Base-by-base conservation (phyloP, 352 stramenopile genomes). In the Globisporangium radiosum region DNA sequence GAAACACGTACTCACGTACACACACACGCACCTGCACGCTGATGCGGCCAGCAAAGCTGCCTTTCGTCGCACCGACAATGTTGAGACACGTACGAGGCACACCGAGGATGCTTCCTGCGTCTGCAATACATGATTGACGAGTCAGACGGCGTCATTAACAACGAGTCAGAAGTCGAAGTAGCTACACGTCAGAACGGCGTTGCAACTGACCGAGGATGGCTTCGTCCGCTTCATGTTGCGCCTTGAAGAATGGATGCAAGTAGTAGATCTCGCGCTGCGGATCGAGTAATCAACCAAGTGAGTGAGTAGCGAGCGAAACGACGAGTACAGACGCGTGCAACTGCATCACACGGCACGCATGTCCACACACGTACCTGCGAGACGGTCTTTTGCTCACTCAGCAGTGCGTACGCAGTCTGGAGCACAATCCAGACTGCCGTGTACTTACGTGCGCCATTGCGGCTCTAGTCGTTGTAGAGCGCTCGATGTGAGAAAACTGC, bases 61-160 rank as follows among this genome's bases (percentile, higher is more conserved):
- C 85, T 70, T 92, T 94, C 0, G 83, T 90, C 14, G 81, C 85
- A n/a, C 83, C 83, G 5, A 92, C 72, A 59, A 94, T 92, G 53
- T 94, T 94, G 56, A 94, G 63, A 42, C 70, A 81, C 40, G 69
- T 72, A 19, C 85, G 75, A 43, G 85, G 82, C 44, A 91, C 74
- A 5, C 78, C 68, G 4, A 94, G 57, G 50, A 93, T 87, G 47
- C 83, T 73, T 33, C 83, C 82, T 37, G 71, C 76, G 54, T 94
- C 85, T 94, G 54, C 15, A 39, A 51, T 8, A 17, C 25, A 54
- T 1, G 13, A 4, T 4, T 19, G 43, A 45, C 14, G 4, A 7
- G 10, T 58, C 36, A 63, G 4, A 9, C 14, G 11, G 19, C 7
- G 9, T 5, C 14, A 47, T 7, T 7, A 13, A 4, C 5, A 19